Percentiles rank a stretch among this genome's conserved stretches.
Evolutionary conservation across 202 grass and related monocot genomes (phyloP).

Genomic region (Setaria italica): DNA sequence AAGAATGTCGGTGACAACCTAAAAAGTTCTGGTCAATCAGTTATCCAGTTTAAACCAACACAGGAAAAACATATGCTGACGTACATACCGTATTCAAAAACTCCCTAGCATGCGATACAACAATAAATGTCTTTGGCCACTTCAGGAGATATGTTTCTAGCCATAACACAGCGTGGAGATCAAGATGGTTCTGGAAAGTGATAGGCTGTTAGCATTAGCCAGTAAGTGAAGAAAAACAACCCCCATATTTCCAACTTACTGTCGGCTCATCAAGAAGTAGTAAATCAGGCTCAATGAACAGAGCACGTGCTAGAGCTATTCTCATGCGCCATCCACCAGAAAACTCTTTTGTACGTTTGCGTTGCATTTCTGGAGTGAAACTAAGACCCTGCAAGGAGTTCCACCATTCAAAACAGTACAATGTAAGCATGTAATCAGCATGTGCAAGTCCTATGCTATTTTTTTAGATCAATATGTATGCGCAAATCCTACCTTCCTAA

Average conservation of each 20-base stretch:
- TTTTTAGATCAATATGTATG: neutral
- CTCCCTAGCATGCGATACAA: conserved; percentile 95
- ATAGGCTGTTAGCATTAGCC: conserved; percentile 41
- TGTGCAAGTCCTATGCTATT: neutral
- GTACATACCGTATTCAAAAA: conserved; percentile 90
- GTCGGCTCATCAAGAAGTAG: conserved; percentile 97
- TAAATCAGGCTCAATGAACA: conserved; percentile 98
- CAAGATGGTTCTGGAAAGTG: conserved; percentile 86
- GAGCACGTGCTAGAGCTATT: conserved; percentile 91
- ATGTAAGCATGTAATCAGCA: conserved; percentile 24
- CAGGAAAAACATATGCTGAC: neutral
- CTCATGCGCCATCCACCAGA: conserved; percentile 99
- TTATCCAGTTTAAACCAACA: conserved; percentile 23
- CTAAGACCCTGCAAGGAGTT: conserved; percentile 86
- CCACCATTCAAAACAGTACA: conserved; percentile 36
- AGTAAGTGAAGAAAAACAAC: conserved; percentile 18
- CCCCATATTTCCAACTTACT: conserved; percentile 56
- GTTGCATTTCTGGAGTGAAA: conserved; percentile 97
- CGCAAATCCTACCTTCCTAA: neutral
- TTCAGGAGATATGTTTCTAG: conserved; percentile 84
- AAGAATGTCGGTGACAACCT: conserved; percentile 98
- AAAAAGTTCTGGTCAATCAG: conserved; percentile 33
- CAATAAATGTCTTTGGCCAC: conserved; percentile 98
- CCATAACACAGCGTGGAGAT: conserved; percentile 99
- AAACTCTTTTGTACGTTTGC: conserved; percentile 78